Evolutionary conservation across 1,284 basidiomycete genomes (phyloP), one percentile per base, ranked within the genome.

Genomic region (Naganishia sp.): DNA sequence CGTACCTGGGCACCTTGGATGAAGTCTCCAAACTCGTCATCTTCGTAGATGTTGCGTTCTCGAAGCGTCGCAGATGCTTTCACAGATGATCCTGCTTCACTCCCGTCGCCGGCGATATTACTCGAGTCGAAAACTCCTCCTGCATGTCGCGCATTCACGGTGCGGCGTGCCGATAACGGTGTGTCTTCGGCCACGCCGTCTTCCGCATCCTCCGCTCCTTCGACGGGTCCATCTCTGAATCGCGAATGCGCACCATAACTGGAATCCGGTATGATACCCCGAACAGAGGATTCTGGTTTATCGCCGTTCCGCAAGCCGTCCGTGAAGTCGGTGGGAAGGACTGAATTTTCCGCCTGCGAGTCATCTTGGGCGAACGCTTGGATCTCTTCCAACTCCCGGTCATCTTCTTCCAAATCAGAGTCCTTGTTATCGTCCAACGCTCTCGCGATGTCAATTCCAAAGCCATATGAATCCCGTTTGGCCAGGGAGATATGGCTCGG

Each of bases 191-290:
- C 6, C n/a, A 7, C 25, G 5, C 21, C 48, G 6, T 25, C 28
- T 21, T 39, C 49, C 23, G 25, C 31, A n/a, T 28, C 16, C 16
- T 43, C 42, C 45, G 31, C 36, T 18, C 23, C 25, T 56, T 59
- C 69, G 15, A 46, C 31, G 33, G 79, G 78, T 55, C 81, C 81
- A 36, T 83, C 82, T 39, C 33, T 21, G 39, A n/a, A 39, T n/a
- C 15, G 57, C 23, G 61, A 36, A 11, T 53, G 56, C 11, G 45
- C 11, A 1, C 65, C 65, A 36, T 66, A 66, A 10, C 56, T 60
- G 23, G 46, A 57, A 39, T 66, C 65, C 15, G 56, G 65, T 46
- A 66, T 66, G 2, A 66, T 44, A 16, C 65, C 65, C 28, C 59
- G 42, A n/a, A 18, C 23, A 36, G 13, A 25, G 45, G 18, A 42